Evolutionary conservation across 129 eudicot genomes (phyloP).

Genomic region (Gnaphalium uliginosum): DNA sequence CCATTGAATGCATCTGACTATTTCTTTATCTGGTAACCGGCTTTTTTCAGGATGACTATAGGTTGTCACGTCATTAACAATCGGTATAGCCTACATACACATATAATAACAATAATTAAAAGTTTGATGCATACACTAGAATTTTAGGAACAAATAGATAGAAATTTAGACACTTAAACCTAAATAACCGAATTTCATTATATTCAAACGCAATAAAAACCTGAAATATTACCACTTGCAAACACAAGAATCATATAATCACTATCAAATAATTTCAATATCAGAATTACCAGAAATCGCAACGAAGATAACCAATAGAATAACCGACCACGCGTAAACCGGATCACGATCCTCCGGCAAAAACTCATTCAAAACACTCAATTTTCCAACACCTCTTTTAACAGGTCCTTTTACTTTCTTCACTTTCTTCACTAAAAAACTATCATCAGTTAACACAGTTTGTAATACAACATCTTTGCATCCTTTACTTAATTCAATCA

Average conservation of each 20-base stretch:
- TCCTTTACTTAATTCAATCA: slow-evolving; percentile 69
- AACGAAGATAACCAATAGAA: slow-evolving; percentile 58
- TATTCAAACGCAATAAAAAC: not conserved
- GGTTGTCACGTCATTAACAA: not conserved
- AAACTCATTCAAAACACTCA: slow-evolving; percentile 72
- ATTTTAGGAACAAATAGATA: not conserved
- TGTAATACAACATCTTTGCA: slow-evolving; percentile 76
- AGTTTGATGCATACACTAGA: not conserved
- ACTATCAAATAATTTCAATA: not conserved
- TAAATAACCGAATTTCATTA: not conserved
- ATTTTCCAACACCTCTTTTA: slow-evolving; percentile 34
- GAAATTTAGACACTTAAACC: not conserved
- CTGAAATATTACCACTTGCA: not conserved
- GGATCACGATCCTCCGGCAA: slow-evolving; percentile 99
- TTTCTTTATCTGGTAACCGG: not conserved
- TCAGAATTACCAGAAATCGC: slow-evolving; percentile 57
- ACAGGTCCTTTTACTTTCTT: slow-evolving; percentile 39
- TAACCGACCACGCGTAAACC: slow-evolving; percentile 70
- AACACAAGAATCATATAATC: not conserved
- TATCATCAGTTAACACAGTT: slow-evolving; percentile 68
- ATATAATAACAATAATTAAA: too few species aligned
- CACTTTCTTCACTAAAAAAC: slow-evolving; percentile 50
- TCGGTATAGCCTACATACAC: not conserved
- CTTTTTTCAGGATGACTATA: not conserved
- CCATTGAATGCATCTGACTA: too few species aligned